Evolutionary conservation across 371 early-diverging fungal species (phyloP).

Genomic region (Parasitella parasitica): DNA sequence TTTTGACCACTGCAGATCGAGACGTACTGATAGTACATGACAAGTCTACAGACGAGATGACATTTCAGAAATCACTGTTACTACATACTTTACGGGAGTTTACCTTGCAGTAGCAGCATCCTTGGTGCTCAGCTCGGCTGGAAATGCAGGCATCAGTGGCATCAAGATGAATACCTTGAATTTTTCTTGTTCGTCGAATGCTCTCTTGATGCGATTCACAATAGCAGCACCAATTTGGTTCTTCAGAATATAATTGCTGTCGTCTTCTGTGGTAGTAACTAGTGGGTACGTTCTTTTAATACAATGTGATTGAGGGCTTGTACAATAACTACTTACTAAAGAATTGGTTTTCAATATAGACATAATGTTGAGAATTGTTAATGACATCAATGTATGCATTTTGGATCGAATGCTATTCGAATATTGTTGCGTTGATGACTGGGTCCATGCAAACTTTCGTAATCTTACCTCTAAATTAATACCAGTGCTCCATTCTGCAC

Average conservation of each 20-base stretch:
- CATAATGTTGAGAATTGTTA: conserved; percentile 71
- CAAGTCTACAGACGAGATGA: conserved; percentile 38
- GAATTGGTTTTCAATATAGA: conserved; percentile 97
- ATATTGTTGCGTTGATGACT: background rate
- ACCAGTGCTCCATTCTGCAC: conserved; percentile 69
- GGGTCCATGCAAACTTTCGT: background rate
- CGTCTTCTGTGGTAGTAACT: conserved; percentile 65
- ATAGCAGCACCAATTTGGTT: conserved; percentile 79
- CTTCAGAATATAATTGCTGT: conserved; percentile 56
- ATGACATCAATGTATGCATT: conserved; percentile 82
- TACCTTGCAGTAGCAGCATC: conserved; percentile 74
- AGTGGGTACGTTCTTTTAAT: background rate
- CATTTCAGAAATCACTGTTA: background rate
- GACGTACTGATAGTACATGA: conserved; percentile 76
- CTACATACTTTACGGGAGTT: background rate
- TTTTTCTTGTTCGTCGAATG: conserved; percentile 61
- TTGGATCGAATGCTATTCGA: conserved; percentile 74
- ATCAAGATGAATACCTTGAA: conserved; percentile 88
- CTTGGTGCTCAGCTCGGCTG: conserved; percentile 73
- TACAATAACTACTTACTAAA: conserved; percentile 64
- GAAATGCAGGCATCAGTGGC: conserved; percentile 92
- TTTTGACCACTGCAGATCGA: conserved; percentile 71
- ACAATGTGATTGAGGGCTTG: background rate
- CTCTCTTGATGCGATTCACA: conserved; percentile 76
- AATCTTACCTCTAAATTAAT: conserved; percentile 48